These are phyloP conservation scores for Scytalidium sp. DNA, from an alignment of 2,329 filamentous ascomycete genomes.

Conservation along the genomic window DNA sequence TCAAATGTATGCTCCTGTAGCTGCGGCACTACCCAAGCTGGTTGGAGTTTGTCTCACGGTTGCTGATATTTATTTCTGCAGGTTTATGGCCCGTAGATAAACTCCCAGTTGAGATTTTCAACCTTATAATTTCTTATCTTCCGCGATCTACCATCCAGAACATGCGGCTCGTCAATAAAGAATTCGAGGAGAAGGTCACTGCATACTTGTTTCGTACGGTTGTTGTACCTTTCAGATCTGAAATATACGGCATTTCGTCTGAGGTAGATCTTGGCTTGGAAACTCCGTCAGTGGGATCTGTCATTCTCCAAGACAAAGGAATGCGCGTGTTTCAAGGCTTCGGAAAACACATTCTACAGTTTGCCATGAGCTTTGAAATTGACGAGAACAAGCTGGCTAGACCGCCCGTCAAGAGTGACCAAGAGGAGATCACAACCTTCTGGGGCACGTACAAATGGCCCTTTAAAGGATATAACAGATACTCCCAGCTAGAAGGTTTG, in stretches of 20 bases:
- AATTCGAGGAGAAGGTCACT: slow-evolving; percentile 57
- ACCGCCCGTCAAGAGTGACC: slow-evolving; percentile 54
- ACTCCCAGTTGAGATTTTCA: slow-evolving; percentile 62
- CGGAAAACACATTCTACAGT: slow-evolving; percentile 56
- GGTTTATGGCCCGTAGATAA: slow-evolving; percentile 33
- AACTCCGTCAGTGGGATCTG: slow-evolving; percentile 13
- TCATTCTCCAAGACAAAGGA: slow-evolving; percentile 40
- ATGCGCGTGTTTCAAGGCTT: slow-evolving; percentile 61
- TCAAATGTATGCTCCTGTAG: not conserved
- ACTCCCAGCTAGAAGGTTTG: slow-evolving; percentile 54
- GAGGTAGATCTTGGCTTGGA: slow-evolving; percentile 13
- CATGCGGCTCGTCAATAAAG: slow-evolving; percentile 58
- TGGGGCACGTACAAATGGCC: slow-evolving; percentile 69
- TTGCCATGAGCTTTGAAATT: slow-evolving; percentile 69
- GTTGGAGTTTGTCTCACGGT: not conserved
- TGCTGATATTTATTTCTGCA: not conserved
- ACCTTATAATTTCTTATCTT: slow-evolving; percentile 51
- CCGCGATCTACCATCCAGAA: slow-evolving; percentile 55
- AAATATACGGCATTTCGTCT: slow-evolving; percentile 55
- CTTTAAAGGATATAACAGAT: slow-evolving; percentile 54
- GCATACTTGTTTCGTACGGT: slow-evolving; percentile 58
- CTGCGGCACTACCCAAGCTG: not conserved
- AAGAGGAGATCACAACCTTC: slow-evolving; percentile 52
- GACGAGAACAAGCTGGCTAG: slow-evolving; percentile 46
- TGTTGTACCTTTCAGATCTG: slow-evolving; percentile 62